Percentiles rank a stretch among this genome's conserved stretches.
phyloP scores from a whole-genome alignment of 768 basidiomycete species.

The Obba rivulosa region DNA sequence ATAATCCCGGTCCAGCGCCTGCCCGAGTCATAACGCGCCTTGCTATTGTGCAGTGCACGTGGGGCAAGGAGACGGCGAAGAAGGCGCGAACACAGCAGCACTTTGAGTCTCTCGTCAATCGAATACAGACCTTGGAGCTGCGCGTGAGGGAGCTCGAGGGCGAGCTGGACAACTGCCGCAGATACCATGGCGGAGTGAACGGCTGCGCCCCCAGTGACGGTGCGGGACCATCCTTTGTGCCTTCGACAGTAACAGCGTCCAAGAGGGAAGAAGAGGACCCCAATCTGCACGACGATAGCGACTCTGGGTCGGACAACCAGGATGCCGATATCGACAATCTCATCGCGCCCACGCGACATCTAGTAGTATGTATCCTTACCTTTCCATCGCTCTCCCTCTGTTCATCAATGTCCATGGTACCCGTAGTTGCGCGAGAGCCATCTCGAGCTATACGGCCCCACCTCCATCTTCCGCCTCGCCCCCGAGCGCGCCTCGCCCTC shows the following conservation, averaged over 20 bases:
- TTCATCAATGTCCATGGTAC: neutral
- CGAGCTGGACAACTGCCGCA: slow-evolving; percentile 13
- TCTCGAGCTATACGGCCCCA: slow-evolving; percentile 25
- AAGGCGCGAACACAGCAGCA: slow-evolving; percentile 28
- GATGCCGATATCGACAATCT: slow-evolving; percentile 24
- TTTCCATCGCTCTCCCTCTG: neutral
- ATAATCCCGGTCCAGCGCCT: neutral
- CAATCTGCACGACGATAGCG: slow-evolving; percentile 6
- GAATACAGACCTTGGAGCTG: slow-evolving; percentile 21
- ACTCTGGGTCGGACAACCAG: slow-evolving; percentile 12
- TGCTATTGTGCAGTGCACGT: slow-evolving; percentile 21
- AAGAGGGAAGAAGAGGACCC: no score
- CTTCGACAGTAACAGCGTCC: slow-evolving; percentile 1
- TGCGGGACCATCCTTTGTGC: slow-evolving; percentile 7
- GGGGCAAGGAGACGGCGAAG: slow-evolving; percentile 30
- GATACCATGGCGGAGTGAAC: slow-evolving; percentile 6
- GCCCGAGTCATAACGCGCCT: no score
- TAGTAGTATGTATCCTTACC: slow-evolving; percentile 10
- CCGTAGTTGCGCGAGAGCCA: slow-evolving; percentile 20
- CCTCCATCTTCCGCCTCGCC: slow-evolving; percentile 27
- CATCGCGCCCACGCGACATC: slow-evolving; percentile 15
- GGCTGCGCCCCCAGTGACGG: slow-evolving; percentile 8
- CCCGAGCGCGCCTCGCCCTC: slow-evolving; percentile 15
- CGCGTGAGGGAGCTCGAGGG: slow-evolving; percentile 23
- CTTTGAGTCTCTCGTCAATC: slow-evolving; percentile 26